Evolutionary conservation across 2,329 filamentous ascomycete genomes (phyloP), one percentile per base, ranked within the genome.

Genomic region (Xylaria digitata): DNA sequence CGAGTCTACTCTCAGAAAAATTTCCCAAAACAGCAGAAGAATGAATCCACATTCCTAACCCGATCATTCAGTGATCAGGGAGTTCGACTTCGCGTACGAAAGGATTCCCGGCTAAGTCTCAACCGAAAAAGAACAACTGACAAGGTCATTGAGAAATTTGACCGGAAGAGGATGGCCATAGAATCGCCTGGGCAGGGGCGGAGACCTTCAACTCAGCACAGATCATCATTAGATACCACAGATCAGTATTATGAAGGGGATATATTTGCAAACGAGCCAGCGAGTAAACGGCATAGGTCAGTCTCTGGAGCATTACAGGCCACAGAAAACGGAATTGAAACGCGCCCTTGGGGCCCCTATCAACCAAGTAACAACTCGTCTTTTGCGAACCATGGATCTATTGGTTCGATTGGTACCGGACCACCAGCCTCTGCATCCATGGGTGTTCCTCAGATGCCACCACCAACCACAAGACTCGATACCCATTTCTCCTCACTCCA

Each of bases 31-130:
- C 96, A 87, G 85, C 87, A 52, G 92, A 95, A 78, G 15, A 69
- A 67, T 32, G 69, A 71, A 50, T 96, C 93, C 1, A 96, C 93
- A 0, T 89, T 90, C 71, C 81, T 97, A 49, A 96, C 93, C 0
- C 86, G 92, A 58, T 89, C 91, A 0, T 95, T 97, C 78, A 92
- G 91, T 70, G 93, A 97, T 73, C 93, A 97, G 77, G 94, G 94
- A 8, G 92, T 97, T 15, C 90, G 93, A 58, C 82, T 97, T 37
- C 86, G 93, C 59, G 85, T 97, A 53, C 88, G 93, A 61, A 97
- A 97, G 77, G 93, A 97, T 78, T 91, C 92, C 50, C 85, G 92
- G 63, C 85, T 85, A 21, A 81, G 82, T 71, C 82, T 80, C 5
- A 84, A 82, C 19, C 80, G 82, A 63, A 87, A 85, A 74, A 80